Conservation (phyloP, 148 eudicot species). For the Rhododendron ovatum region DNA sequence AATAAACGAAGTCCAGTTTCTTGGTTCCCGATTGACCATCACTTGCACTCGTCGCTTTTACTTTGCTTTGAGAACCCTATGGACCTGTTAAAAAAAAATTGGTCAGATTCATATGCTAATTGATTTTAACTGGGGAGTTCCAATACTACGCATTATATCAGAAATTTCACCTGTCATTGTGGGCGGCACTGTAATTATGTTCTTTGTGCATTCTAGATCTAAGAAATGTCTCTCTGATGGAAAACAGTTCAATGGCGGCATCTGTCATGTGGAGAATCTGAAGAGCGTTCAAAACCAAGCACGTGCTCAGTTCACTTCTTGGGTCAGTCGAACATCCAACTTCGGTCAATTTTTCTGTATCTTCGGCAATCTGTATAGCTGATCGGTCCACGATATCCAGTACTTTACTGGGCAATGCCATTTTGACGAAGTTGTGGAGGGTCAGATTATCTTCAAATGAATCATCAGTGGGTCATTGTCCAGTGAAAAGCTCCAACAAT, state of each 20-base stretch:
- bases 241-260: too few species aligned
- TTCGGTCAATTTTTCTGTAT: background rate
- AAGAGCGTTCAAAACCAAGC: too few species aligned
- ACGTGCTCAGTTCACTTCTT: constrained; percentile 8
- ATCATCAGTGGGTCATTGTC: constrained; percentile 18
- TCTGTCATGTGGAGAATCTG: too few species aligned
- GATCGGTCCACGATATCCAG: constrained; percentile 17
- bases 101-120: background rate
- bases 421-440: constrained; percentile 17
- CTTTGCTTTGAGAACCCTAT: background rate
- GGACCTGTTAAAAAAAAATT: background rate
- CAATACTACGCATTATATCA: background rate
- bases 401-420: constrained; percentile 11
- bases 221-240: too few species aligned
- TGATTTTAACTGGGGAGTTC: background rate
- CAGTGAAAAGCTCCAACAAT: constrained; percentile 24
- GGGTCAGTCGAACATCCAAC: background rate
- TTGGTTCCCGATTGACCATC: background rate
- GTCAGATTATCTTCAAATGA: constrained; percentile 14
- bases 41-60: background rate
- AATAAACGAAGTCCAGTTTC: background rate
- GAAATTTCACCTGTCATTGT: constrained; percentile 4
- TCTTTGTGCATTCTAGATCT: too few species aligned
- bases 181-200: too few species aligned
- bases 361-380: constrained; percentile 9